Percentiles rank a stretch among this genome's conserved stretches.
phyloP scores from a whole-genome alignment of 441 rosid genomes.

The Croton laevigatus region DNA sequence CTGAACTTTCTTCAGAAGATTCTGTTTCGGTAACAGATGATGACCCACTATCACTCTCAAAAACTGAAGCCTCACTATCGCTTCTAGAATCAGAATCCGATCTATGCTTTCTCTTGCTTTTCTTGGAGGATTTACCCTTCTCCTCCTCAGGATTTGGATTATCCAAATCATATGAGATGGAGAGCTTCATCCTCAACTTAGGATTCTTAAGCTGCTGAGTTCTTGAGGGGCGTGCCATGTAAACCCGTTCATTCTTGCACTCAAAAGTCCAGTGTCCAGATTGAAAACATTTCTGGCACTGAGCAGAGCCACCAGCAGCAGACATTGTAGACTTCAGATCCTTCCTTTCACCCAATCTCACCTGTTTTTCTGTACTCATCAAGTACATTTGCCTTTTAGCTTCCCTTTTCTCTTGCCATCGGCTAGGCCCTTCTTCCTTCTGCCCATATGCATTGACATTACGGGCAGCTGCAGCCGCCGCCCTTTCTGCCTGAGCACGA shows the following conservation, averaged over 20 bases:
- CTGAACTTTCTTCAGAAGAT: constrained; percentile 62
- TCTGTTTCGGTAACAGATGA: constrained; percentile 59
- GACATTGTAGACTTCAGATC: constrained; percentile 55
- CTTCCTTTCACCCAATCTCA: constrained; percentile 89
- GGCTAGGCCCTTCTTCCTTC: constrained; percentile 97
- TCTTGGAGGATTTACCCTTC: constrained; percentile 45
- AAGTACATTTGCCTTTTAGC: constrained; percentile 94
- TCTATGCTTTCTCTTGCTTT: constrained; percentile 81
- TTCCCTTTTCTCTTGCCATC: constrained; percentile 99
- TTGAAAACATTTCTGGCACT: constrained; percentile 91
- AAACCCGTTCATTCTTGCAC: constrained; percentile 92
- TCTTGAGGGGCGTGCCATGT: constrained; percentile 82
- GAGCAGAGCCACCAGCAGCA: constrained; percentile 46
- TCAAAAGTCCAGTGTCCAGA: constrained; percentile 91
- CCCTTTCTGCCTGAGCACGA: constrained; percentile 96
- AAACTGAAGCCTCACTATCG: constrained; percentile 90
- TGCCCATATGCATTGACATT: constrained; percentile 97
- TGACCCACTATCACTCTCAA: constrained; percentile 71
- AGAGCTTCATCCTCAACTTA: constrained; percentile 58
- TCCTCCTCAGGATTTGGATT: constrained; percentile 46
- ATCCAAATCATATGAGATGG: constrained; percentile 57
- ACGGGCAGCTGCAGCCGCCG: constrained; percentile 86
- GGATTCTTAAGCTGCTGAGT: constrained; percentile 94
- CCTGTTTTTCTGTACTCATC: constrained; percentile 96
- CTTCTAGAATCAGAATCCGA: constrained; percentile 56